A percentile compares a stretch with the other conserved stretches of the same genome.
phyloP scores from a whole-genome alignment of 2,329 filamentous ascomycete species.

The Cladosporium sp. region DNA sequence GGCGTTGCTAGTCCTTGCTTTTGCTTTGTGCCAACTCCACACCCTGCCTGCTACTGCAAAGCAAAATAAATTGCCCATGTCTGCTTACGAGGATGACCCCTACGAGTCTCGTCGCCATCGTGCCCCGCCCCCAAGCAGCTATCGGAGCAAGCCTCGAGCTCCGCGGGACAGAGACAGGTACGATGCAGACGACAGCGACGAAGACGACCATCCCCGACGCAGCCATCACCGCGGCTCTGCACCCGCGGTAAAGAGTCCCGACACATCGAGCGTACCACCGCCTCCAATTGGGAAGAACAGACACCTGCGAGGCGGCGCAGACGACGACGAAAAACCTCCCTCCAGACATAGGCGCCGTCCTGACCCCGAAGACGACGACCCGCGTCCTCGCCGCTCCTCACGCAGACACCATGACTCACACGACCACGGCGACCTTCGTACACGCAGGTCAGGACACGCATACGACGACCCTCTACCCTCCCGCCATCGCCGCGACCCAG shows the following conservation, averaged over 20 bases:
- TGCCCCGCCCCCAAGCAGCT: slow-evolving; percentile 7
- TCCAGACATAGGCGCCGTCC: slow-evolving; percentile 12
- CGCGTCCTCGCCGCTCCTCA: slow-evolving; percentile 6
- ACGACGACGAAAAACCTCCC: slow-evolving; percentile 18
- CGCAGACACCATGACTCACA: slow-evolving; percentile 10
- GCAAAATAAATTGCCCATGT: slow-evolving; percentile 16
- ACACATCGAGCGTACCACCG: slow-evolving; percentile 12
- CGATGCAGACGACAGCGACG: slow-evolving; percentile 18
- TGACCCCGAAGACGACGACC: slow-evolving; percentile 17
- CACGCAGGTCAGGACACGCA: not conserved
- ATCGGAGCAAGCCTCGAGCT: not conserved
- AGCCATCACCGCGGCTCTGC: slow-evolving; percentile 13
- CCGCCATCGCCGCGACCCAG: slow-evolving; percentile 4
- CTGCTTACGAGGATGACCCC: slow-evolving; percentile 15
- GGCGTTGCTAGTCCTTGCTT: not conserved
- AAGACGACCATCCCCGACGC: slow-evolving; percentile 11
- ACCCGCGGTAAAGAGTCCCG: slow-evolving; percentile 14
- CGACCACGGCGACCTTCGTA: slow-evolving; percentile 4
- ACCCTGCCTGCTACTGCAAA: slow-evolving; percentile 6
- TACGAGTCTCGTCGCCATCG: slow-evolving; percentile 14
- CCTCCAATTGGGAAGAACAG: slow-evolving; percentile 15
- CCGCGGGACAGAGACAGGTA: slow-evolving; percentile 12
- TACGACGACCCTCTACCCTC: slow-evolving; percentile 9
- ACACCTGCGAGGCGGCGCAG: slow-evolving; percentile 9
- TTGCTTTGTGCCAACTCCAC: not conserved